These are phyloP conservation scores for Hypoxylon crocopeplum DNA, from an alignment of 495 filamentous ascomycete genomes.

Conservation along the genomic window DNA sequence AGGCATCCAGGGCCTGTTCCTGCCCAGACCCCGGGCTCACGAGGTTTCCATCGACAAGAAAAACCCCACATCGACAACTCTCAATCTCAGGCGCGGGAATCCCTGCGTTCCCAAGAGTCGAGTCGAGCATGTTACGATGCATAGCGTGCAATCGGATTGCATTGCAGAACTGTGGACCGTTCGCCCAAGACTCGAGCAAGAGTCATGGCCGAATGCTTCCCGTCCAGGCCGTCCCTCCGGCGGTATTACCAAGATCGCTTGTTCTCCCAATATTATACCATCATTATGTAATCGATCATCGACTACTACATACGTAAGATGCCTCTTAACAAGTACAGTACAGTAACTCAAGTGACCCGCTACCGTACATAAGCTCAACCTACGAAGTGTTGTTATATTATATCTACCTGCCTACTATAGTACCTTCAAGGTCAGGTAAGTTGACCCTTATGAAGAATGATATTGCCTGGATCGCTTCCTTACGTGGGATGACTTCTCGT, in stretches of 20 bases:
- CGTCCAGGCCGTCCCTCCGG: background rate
- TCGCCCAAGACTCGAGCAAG: slow-evolving; percentile 18
- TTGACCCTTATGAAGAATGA: background rate
- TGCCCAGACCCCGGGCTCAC: slow-evolving; percentile 2
- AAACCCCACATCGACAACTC: slow-evolving; percentile 9
- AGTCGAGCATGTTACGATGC: slow-evolving; percentile 19
- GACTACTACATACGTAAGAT: too few relatives aligned
- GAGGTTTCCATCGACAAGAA: slow-evolving; percentile 18
- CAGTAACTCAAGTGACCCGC: too few relatives aligned
- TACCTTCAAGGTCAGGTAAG: background rate
- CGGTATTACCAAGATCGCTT: background rate
- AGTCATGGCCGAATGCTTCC: slow-evolving; percentile 30
- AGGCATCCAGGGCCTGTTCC: slow-evolving; percentile 15
- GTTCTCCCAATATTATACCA: slow-evolving; percentile 16
- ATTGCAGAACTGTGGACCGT: slow-evolving; percentile 12
- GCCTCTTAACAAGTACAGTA: too few relatives aligned
- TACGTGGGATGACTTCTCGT: slow-evolving; percentile 4
- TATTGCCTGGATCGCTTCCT: background rate
- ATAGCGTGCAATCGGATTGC: slow-evolving; percentile 28
- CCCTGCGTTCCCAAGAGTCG: slow-evolving; percentile 31
- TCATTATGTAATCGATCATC: slow-evolving; percentile 27
- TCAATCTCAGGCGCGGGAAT: slow-evolving; percentile 18
- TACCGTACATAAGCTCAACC: too few relatives aligned
- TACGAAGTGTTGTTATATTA: too few relatives aligned
- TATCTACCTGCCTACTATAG: too few relatives aligned